Evolutionary conservation across 495 filamentous ascomycete species (phyloP), one percentile per base, ranked within the genome.

Genomic region (Cairneyella variabilis): DNA sequence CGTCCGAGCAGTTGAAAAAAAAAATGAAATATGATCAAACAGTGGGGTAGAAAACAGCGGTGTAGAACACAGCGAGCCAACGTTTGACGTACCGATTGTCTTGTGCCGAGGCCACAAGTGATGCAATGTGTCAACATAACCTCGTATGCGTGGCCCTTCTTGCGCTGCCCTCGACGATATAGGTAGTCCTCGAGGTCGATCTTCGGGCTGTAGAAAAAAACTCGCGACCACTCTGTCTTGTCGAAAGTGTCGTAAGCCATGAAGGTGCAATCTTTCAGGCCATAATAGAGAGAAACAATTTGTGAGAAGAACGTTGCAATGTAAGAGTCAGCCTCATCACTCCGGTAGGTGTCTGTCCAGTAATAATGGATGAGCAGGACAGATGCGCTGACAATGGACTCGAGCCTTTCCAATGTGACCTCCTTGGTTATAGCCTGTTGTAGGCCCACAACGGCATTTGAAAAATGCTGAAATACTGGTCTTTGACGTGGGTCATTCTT

Each of bases 331-430:
- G n/a, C 38, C 11, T 41, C 37, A 5, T 18, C 17, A 1, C 12
- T 7, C 3, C 22, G 4, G 11, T 53, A 38, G 21, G 44, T 23
- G 10, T 32, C 8, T 3, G 49, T 22, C 49, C 49, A 53, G 18
- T 6, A 42, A 20, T 53, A 53, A 8, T 43, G 38, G 17, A 30
- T 22, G 16, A 53, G 17, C n/a, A 53, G 11, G 11, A 44, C 8
- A n/a, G 49, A 34, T 7, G 16, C 30, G 28, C 25, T 53, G 26
- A 53, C 8, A 25, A 53, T 41, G 20, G 49, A 22, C n/a, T 53
- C 49, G 22, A 53, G 37, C 1, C n/a, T 25, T 12, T 7, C 22
- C 2, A 14, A 6, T 12, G 49, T 53, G 9, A 53, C 22, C 18
- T 36, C 26, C n/a, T 3, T 12, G 12, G 38, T 25, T 11, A 53